Evolutionary conservation across 768 basidiomycete species (phyloP), one percentile per base, ranked within the genome.

Genomic region (Imleria badia): DNA sequence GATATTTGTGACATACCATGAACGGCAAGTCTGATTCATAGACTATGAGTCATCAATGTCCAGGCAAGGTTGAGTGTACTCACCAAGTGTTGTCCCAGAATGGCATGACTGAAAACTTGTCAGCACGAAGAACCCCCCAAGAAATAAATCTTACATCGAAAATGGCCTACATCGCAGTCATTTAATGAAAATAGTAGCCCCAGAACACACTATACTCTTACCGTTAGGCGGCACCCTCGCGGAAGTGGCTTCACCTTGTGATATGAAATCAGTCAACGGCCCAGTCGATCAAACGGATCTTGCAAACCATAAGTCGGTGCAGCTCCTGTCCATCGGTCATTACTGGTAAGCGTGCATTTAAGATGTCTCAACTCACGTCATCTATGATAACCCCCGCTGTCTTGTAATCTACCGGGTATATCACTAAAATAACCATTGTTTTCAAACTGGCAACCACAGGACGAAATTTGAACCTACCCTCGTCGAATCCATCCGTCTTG

Each of bases 371-470:
- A 73, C 81, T 66, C 46, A 85, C 84, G 59, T 89, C 86, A 58
- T 89, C 96, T 17, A 93, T 73, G 51, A 99, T 94, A 51, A 88
- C 79, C 0, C 93, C 91, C 0, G 75, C 75, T 39, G 75, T 71
- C 74, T 90, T 81, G 76, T 85, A 91, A 70, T 99, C 96, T 19
- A 94, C 67, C 0, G 96, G 97, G 66, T 85, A 98, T 60, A 98
- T 95, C 23, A 86, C 89, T 88, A 55, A 51, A 38, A 54, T 3
- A n/a, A 35, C 2, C 2, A 14, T 20, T 26, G 26, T 26, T 5
- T 40, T 50, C 14, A 20, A 26, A 19, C 17, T 6, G 17, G 29
- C 22, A 33, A 39, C 9, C 2, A 17, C 8, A 34, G 3, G 14
- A 19, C 22, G 42, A 44, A 11, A 35, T 14, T n/a, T 15, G 12